Conservation (phyloP, 352 stramenopile species). For the Phytophthora pseudosyringae region DNA sequence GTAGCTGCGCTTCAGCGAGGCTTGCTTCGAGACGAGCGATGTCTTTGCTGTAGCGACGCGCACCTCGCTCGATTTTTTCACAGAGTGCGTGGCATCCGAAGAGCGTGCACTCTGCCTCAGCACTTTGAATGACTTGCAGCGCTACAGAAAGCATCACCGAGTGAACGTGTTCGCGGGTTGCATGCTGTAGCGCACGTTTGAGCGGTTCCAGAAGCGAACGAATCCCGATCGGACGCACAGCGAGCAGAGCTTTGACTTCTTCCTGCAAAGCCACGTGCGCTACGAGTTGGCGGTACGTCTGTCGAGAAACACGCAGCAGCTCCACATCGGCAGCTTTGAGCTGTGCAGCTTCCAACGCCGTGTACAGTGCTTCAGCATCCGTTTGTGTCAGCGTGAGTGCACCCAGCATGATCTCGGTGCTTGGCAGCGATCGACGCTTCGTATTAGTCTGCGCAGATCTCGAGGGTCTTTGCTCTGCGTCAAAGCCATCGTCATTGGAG, state of each 20-base stretch:
- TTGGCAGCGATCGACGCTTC: conserved; percentile 21
- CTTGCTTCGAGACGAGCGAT: conserved; percentile 74
- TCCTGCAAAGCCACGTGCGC: conserved; percentile 77
- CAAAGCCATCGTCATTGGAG: conserved; percentile 12
- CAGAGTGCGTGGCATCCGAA: conserved; percentile 77
- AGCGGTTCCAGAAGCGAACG: conserved; percentile 71
- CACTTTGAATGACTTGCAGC: conserved; percentile 71
- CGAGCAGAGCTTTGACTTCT: conserved; percentile 80
- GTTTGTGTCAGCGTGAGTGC: conserved; percentile 66
- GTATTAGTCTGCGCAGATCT: conserved; percentile 10
- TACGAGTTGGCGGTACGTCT: conserved; percentile 75
- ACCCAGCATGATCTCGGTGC: conserved; percentile 47
- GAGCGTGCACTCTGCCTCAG: conserved; percentile 83
- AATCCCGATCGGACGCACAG: conserved; percentile 72
- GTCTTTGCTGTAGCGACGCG: conserved; percentile 53
- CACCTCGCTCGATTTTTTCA: conserved; percentile 62
- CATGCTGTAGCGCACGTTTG: conserved; percentile 58
- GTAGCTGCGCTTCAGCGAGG: conserved; percentile 54
- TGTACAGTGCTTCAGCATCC: conserved; percentile 81
- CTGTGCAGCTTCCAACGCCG: conserved; percentile 67
- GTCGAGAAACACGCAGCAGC: conserved; percentile 56
- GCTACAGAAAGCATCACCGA: conserved; percentile 62
- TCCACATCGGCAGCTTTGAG: conserved; percentile 64
- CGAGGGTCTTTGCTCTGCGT: conserved; percentile 24
- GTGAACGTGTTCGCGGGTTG: conserved; percentile 55